A percentile compares a stretch with the other conserved stretches of the same genome.
phyloP scores from a whole-genome alignment of 2,329 filamentous ascomycete genomes.

The Diaporthe sp. region DNA sequence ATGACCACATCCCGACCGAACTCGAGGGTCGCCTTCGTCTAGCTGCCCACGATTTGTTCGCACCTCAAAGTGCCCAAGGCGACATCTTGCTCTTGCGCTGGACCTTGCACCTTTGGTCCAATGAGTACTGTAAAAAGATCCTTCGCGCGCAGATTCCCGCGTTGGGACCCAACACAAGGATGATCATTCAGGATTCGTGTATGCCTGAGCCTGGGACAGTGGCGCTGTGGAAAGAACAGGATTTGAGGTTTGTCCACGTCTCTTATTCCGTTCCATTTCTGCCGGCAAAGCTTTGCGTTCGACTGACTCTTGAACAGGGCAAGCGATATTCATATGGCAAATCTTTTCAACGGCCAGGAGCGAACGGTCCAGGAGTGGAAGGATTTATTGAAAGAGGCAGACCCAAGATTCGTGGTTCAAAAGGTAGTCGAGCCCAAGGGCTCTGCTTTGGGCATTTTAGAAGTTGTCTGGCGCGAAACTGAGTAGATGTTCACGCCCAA shows the following conservation, averaged over 20 bases:
- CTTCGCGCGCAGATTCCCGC: constrained; percentile 44
- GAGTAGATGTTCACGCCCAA: constrained; percentile 30
- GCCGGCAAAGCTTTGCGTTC: too few relatives aligned
- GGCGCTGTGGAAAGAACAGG: not conserved
- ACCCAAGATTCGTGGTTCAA: not conserved
- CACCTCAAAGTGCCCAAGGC: constrained; percentile 39
- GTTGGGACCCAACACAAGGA: constrained; percentile 41
- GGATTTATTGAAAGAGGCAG: not conserved
- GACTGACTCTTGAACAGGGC: not conserved
- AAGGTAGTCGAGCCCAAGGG: not conserved
- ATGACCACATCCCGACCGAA: constrained; percentile 22
- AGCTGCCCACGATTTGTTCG: constrained; percentile 43
- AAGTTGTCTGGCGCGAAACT: not conserved
- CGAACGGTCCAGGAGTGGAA: not conserved
- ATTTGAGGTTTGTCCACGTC: not conserved
- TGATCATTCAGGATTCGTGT: constrained; percentile 43
- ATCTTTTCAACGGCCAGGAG: not conserved
- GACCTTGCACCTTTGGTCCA: constrained; percentile 42
- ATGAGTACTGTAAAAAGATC: constrained; percentile 43
- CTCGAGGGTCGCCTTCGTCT: constrained; percentile 44
- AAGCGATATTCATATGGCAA: not conserved
- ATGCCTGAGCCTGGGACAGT: not conserved
- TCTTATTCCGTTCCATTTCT: too few relatives aligned
- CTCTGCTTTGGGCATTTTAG: not conserved
- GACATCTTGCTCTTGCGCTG: constrained; percentile 45